Conservation (phyloP, 2,329 filamentous ascomycete species). For the Hypoxylon rubiginosum region DNA sequence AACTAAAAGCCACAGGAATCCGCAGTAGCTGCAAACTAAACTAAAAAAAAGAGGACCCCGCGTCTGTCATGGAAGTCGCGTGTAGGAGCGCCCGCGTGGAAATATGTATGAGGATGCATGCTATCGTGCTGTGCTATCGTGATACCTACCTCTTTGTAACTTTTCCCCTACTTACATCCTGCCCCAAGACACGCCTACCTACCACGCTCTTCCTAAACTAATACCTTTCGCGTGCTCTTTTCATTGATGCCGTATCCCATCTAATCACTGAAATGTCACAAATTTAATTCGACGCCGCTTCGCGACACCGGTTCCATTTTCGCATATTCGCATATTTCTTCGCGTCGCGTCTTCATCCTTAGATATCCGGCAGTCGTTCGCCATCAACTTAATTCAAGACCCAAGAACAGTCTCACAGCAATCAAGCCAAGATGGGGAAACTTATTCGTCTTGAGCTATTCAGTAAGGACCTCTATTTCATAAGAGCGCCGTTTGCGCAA, state of each 20-base stretch:
- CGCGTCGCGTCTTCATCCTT: slow-evolving; percentile 40
- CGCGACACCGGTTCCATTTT: slow-evolving; percentile 35
- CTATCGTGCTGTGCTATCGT: slow-evolving; percentile 6
- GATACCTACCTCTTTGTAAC: background rate
- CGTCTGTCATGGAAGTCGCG: slow-evolving; percentile 32
- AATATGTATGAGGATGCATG: background rate
- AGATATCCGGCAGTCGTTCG: slow-evolving; percentile 7
- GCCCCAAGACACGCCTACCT: background rate
- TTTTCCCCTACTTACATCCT: too few relatives aligned
- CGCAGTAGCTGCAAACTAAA: background rate
- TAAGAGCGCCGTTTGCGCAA: slow-evolving; percentile 12
- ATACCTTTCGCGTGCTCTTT: background rate
- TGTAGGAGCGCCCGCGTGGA: background rate
- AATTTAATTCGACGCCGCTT: slow-evolving; percentile 33
- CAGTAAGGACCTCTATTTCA: slow-evolving; percentile 70
- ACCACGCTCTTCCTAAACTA: background rate
- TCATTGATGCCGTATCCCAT: background rate
- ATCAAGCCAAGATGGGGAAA: slow-evolving; percentile 83
- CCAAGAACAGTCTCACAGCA: slow-evolving; percentile 9
- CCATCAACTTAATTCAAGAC: background rate
- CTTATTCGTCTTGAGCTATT: slow-evolving; percentile 94
- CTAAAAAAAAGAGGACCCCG: slow-evolving; percentile 13
- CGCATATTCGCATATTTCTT: slow-evolving; percentile 37
- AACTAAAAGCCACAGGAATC: background rate
- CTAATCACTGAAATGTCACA: slow-evolving; percentile 28